Conservation (phyloP, 2,329 filamentous ascomycete species). For the Chalaropsis thielavioides region DNA sequence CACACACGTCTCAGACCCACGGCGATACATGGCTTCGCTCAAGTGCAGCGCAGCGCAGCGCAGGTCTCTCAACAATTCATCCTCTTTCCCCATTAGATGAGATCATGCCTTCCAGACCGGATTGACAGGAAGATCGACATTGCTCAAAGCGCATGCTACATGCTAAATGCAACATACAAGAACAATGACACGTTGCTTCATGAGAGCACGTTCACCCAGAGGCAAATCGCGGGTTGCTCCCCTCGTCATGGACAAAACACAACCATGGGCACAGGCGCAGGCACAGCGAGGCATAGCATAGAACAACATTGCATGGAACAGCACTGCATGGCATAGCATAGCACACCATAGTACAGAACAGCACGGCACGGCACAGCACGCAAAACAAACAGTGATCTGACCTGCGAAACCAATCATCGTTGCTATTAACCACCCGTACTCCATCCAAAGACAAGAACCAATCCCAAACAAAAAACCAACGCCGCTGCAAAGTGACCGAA, state of each 20-base stretch:
- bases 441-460: neutral
- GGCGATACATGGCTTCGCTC: neutral
- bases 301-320: neutral
- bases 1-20: neutral
- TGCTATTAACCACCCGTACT: neutral
- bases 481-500: neutral
- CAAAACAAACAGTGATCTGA: neutral
- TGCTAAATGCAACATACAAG: neutral
- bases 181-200: slow-evolving; percentile 5
- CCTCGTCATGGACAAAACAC: neutral
- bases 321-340: neutral
- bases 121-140: slow-evolving; percentile 2
- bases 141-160: slow-evolving; percentile 1
- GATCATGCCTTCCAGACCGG: neutral
- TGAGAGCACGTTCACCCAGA: neutral
- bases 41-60: too few relatives aligned
- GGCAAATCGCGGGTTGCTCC: neutral
- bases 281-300: neutral
- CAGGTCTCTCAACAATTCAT: neutral
- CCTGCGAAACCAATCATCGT: neutral
- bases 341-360: neutral
- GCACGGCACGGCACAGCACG: neutral
- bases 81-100: neutral
- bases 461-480: neutral
- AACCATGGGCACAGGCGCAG: neutral